phyloP scores from a whole-genome alignment of 129 eudicot species.

The Arctium lappa region DNA sequence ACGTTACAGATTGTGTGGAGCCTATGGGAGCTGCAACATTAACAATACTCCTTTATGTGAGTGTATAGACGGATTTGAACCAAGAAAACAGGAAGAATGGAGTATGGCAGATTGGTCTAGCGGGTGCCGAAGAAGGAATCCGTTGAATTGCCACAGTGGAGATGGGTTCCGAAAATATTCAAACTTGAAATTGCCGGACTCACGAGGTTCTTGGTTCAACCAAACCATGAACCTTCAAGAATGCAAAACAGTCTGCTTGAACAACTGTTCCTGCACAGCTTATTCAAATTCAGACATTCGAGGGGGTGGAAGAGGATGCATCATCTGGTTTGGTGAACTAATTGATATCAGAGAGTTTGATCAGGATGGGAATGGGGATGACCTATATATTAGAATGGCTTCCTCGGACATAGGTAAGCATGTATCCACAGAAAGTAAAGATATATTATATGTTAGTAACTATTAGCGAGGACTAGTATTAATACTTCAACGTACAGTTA shows the following conservation, averaged over 20 bases:
- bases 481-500: too few relatives aligned
- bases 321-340: constrained; percentile 39
- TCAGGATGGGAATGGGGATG: neutral
- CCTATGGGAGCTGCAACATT: constrained; percentile 31
- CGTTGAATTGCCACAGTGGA: constrained; percentile 10
- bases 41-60: constrained; percentile 15
- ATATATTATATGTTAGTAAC: too few relatives aligned
- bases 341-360: constrained; percentile 24
- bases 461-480: too few relatives aligned
- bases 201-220: constrained; percentile 7
- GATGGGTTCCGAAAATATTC: constrained; percentile 31
- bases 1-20: constrained; percentile 32
- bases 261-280: constrained; percentile 43
- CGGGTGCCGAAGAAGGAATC: constrained; percentile 33
- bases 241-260: constrained; percentile 31
- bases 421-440: neutral
- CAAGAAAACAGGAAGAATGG: constrained; percentile 31
- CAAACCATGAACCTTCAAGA: constrained; percentile 24
- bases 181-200: constrained; percentile 34
- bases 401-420: constrained; percentile 37
- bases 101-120: constrained; percentile 24
- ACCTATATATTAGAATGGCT: constrained; percentile 35
- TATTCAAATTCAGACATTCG: constrained; percentile 22
- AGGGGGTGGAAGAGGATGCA: constrained; percentile 41
- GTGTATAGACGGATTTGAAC: constrained; percentile 35